Evolutionary conservation across 2,329 filamentous ascomycete species (phyloP).

Genomic region (Monosporascus cannonballus): DNA sequence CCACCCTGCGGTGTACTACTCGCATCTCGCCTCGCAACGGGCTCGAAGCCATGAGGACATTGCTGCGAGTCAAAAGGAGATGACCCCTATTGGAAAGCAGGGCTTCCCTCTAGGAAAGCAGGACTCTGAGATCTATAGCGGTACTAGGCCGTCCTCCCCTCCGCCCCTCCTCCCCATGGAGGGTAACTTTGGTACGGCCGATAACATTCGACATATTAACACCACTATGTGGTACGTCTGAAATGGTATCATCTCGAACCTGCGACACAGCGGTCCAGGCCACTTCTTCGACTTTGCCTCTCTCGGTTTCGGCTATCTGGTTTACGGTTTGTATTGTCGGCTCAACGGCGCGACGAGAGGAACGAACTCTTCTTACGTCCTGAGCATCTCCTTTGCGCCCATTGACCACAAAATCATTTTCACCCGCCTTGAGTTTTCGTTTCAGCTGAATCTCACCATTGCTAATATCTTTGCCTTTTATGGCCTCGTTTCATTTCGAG

Average conservation of each 20-base stretch:
- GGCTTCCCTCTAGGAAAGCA: slow-evolving; percentile 24
- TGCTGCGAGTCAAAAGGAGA: slow-evolving; percentile 37
- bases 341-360: too few species aligned
- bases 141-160: slow-evolving; percentile 8
- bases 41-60: slow-evolving; percentile 66
- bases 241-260: not conserved
- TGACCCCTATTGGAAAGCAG: slow-evolving; percentile 33
- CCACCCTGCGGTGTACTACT: slow-evolving; percentile 90
- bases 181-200: slow-evolving; percentile 4
- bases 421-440: too few species aligned
- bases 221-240: slow-evolving; percentile 41
- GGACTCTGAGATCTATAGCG: slow-evolving; percentile 13
- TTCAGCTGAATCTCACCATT: too few species aligned
- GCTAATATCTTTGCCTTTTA: too few species aligned
- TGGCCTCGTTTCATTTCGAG: too few species aligned
- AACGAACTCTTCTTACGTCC: too few species aligned
- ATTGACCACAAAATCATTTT: too few species aligned
- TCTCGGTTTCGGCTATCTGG: slow-evolving; percentile 15
- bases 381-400: too few species aligned
- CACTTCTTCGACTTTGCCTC: not conserved
- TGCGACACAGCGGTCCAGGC: not conserved
- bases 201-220: slow-evolving; percentile 23
- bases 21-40: slow-evolving; percentile 79
- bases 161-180: slow-evolving; percentile 25
- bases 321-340: slow-evolving; percentile 6